Conservation (phyloP, 768 basidiomycete species). For the Mycena galericulata region DNA sequence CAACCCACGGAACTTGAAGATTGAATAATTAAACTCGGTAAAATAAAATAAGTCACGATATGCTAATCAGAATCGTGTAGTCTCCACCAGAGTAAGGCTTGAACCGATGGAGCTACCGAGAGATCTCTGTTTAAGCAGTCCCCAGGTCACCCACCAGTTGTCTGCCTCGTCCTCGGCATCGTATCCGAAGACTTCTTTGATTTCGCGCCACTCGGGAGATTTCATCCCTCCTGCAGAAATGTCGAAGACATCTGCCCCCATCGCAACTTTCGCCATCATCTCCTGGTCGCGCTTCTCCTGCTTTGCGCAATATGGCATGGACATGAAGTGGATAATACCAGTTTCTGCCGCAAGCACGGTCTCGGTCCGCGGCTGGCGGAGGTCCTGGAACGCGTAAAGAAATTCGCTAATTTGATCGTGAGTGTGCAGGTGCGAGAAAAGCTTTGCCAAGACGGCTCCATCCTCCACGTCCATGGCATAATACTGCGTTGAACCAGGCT, state of each 20-base stretch:
- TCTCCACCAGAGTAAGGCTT: too few relatives aligned
- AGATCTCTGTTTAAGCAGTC: too few relatives aligned
- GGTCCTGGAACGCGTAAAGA: constrained; percentile 66
- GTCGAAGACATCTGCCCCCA: constrained; percentile 20
- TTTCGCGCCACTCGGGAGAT: constrained; percentile 56
- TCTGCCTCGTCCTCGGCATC: constrained; percentile 70
- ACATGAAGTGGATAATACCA: constrained; percentile 58
- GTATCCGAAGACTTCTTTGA: constrained; percentile 63
- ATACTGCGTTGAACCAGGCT: constrained; percentile 66
- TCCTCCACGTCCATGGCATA: constrained; percentile 68
- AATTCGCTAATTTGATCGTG: constrained; percentile 63
- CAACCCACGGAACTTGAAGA: too few relatives aligned
- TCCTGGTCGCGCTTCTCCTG: constrained; percentile 56
- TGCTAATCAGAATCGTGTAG: too few relatives aligned
- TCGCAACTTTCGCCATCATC: background rate
- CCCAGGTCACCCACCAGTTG: constrained; percentile 77
- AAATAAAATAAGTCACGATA: too few relatives aligned
- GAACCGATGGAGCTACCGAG: constrained; percentile 49
- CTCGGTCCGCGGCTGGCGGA: constrained; percentile 63
- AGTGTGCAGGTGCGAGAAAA: constrained; percentile 66
- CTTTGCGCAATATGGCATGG: constrained; percentile 55
- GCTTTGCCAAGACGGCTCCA: constrained; percentile 67
- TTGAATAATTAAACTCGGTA: too few relatives aligned
- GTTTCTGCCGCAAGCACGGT: constrained; percentile 53
- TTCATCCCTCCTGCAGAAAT: constrained; percentile 39